These are phyloP conservation scores for Mucor ambiguus DNA, from an alignment of 371 early-diverging fungal genomes.

Conservation along the genomic window DNA sequence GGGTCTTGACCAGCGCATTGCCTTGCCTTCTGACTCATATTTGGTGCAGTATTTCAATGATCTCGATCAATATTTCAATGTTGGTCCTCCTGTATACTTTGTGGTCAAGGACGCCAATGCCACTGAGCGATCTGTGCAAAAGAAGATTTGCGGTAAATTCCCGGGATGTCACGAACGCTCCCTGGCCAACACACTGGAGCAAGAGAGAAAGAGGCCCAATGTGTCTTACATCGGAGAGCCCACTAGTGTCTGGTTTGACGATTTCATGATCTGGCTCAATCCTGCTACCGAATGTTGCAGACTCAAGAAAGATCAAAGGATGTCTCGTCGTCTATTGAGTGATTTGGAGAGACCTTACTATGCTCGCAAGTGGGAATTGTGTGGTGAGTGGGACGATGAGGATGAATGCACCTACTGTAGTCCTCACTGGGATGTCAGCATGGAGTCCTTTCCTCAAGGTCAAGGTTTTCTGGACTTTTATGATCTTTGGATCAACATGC, in stretches of 20 bases:
- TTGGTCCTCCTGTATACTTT: slow-evolving; percentile 82
- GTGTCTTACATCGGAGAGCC: slow-evolving; percentile 73
- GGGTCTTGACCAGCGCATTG: slow-evolving; percentile 74
- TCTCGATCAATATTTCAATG: slow-evolving; percentile 64
- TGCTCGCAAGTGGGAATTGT: slow-evolving; percentile 32
- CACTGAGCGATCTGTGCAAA: slow-evolving; percentile 53
- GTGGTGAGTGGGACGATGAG: slow-evolving; percentile 59
- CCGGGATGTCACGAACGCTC: slow-evolving; percentile 58
- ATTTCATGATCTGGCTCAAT: slow-evolving; percentile 71
- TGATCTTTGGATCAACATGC: slow-evolving; percentile 58
- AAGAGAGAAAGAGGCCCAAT: slow-evolving; percentile 66
- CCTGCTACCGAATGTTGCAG: slow-evolving; percentile 66
- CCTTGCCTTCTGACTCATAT: slow-evolving; percentile 73
- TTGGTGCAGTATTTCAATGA: slow-evolving; percentile 72
- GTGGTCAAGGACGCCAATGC: slow-evolving; percentile 62
- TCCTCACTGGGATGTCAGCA: slow-evolving; percentile 59
- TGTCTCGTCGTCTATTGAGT: slow-evolving; percentile 12
- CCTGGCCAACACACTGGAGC: slow-evolving; percentile 67
- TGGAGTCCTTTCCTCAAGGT: slow-evolving; percentile 66
- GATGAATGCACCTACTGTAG: slow-evolving; percentile 60
- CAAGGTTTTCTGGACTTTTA: slow-evolving; percentile 59
- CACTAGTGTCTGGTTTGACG: slow-evolving; percentile 75
- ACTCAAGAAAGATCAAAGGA: slow-evolving; percentile 26
- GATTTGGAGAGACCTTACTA: slow-evolving; percentile 13
- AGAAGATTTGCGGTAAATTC: slow-evolving; percentile 69